Evolutionary conservation across 2,329 filamentous ascomycete genomes (phyloP).

Genomic region (Beauveria sp.): DNA sequence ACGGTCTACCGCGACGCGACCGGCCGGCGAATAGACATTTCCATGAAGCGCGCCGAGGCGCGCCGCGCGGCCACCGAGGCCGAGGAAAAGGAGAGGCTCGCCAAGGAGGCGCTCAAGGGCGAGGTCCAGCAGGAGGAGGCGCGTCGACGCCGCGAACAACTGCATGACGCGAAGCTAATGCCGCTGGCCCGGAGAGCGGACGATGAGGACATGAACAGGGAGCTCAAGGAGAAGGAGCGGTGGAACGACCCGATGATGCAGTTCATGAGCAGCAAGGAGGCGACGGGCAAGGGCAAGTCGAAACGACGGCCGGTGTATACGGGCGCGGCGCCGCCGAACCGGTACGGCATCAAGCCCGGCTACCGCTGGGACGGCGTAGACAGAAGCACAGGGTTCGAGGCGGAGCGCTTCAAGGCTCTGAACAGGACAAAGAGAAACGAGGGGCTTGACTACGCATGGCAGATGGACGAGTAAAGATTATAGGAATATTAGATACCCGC

Average conservation of each 20-base stretch:
- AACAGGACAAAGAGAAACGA: conserved; percentile 71
- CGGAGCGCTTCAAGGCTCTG: conserved; percentile 80
- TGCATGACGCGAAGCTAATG: conserved; percentile 79
- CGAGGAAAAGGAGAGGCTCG: conserved; percentile 62
- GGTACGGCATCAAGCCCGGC: conserved; percentile 87
- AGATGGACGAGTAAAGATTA: conserved; percentile 75
- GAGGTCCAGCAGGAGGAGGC: conserved; percentile 73
- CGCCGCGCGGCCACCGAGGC: conserved; percentile 57
- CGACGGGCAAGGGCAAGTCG: conserved; percentile 23
- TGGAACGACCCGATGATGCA: conserved; percentile 94
- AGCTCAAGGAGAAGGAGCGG: conserved; percentile 65
- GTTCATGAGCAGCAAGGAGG: conserved; percentile 55
- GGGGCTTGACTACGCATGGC: conserved; percentile 84
- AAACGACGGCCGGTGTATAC: conserved; percentile 61
- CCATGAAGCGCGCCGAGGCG: conserved; percentile 82
- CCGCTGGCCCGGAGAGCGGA: conserved; percentile 72
- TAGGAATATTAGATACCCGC: conserved; percentile 3
- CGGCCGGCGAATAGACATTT: conserved; percentile 86
- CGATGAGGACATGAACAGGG: conserved; percentile 77
- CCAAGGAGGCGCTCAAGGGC: conserved; percentile 66
- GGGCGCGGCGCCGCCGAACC: conserved; percentile 77
- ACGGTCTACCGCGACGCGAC: conserved; percentile 95
- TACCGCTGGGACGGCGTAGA: conserved; percentile 98
- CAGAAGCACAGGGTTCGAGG: conserved; percentile 87
- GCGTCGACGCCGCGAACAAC: conserved; percentile 53